These are phyloP conservation scores for Glomus cerebriforme DNA, from an alignment of 192 early-diverging fungal genomes.

Conservation along the genomic window DNA sequence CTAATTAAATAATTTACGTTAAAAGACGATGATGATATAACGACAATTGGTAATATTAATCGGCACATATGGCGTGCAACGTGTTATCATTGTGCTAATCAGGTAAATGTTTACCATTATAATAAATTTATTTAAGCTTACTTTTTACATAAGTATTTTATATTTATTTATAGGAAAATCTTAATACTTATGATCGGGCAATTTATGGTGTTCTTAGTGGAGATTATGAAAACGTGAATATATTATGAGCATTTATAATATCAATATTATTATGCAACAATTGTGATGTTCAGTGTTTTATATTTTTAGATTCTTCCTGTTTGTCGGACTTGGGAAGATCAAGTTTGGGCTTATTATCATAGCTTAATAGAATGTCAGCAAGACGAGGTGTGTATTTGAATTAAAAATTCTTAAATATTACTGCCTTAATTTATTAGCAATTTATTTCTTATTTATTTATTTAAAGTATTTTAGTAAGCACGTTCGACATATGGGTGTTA, in stretches of 20 bases:
- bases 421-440: conserved; percentile 18
- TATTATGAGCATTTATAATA: conserved; percentile 13
- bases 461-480: conserved; percentile 6
- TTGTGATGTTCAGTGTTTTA: neutral
- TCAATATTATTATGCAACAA: neutral
- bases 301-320: conserved; percentile 61
- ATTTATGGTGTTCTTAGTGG: conserved; percentile 76
- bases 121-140: neutral
- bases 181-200: conserved; percentile 75
- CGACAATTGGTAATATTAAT: conserved; percentile 58
- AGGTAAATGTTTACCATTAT: conserved; percentile 35
- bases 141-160: neutral
- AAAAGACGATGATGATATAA: neutral
- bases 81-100: conserved; percentile 58
- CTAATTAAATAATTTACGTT: neutral
- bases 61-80: conserved; percentile 67
- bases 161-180: conserved; percentile 37
- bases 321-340: conserved; percentile 86
- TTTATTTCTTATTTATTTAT: neutral
- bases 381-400: conserved; percentile 41
- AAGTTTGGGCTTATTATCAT: conserved; percentile 81
- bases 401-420: conserved; percentile 16
- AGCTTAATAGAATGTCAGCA: conserved; percentile 66
- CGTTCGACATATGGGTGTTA: neutral
- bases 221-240: conserved; percentile 65